These are phyloP conservation scores for Vickermania ingenoplastis DNA, from an alignment of 208 protist genomes.

Conservation along the genomic window DNA sequence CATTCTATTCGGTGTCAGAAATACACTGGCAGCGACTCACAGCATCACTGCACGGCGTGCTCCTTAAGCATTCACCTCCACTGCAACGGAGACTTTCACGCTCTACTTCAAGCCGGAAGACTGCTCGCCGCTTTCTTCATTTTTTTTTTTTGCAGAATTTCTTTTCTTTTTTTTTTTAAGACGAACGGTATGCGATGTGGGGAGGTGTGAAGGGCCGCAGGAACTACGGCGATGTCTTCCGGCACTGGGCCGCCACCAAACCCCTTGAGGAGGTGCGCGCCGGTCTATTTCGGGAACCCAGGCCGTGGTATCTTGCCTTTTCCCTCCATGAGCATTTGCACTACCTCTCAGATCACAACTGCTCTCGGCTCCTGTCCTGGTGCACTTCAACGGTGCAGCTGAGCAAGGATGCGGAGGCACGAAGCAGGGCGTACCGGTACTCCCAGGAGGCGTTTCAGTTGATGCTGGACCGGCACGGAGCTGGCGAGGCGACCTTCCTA, in stretches of 20 bases:
- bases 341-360: constrained; percentile 70
- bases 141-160: neutral
- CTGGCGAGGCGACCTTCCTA: constrained; percentile 33
- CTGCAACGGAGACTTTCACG: neutral
- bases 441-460: constrained; percentile 68
- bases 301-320: constrained; percentile 76
- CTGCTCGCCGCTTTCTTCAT: neutral
- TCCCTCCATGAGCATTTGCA: constrained; percentile 58
- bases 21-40: neutral
- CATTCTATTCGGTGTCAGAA: neutral
- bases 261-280: constrained; percentile 50
- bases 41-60: neutral
- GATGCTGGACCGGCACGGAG: constrained; percentile 66
- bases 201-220: constrained; percentile 67
- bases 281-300: constrained; percentile 61
- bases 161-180: neutral
- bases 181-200: constrained; percentile 34
- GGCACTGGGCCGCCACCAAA: constrained; percentile 54
- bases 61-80: neutral
- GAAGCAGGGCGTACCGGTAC: constrained; percentile 70
- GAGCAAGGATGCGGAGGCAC: constrained; percentile 13
- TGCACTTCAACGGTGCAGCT: constrained; percentile 60
- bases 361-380: constrained; percentile 68
- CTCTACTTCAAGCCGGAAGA: neutral
- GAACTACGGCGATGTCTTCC: constrained; percentile 64